phyloP scores from a whole-genome alignment of 108 stramenopile species.

The Skeletonema marinoi region DNA sequence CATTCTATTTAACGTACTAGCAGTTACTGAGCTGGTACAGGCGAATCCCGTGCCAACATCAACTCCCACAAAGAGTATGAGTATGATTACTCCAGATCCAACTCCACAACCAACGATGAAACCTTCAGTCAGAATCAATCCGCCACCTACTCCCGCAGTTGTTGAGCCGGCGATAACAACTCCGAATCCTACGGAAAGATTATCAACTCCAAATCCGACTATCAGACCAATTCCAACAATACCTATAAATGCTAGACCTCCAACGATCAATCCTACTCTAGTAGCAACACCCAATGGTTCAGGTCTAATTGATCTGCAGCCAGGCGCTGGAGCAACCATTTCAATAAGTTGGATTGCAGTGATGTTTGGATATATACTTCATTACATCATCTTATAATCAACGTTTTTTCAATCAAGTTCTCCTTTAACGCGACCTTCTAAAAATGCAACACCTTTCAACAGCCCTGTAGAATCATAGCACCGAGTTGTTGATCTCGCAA shows the following conservation, averaged over 20 bases:
- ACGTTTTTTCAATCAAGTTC: not conserved
- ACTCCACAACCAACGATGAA: not conserved
- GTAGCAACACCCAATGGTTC: not conserved
- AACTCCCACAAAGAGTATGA: not conserved
- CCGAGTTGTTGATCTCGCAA: conserved; percentile 18
- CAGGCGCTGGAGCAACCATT: not conserved
- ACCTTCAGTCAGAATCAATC: not conserved
- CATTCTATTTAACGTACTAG: conserved; percentile 13
- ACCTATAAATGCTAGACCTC: not conserved
- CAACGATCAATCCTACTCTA: not conserved
- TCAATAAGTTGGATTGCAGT: not conserved
- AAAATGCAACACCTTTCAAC: conserved; percentile 28
- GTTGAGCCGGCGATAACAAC: not conserved
- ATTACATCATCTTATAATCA: not conserved
- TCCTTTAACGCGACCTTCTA: conserved; percentile 1
- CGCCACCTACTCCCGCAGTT: not conserved
- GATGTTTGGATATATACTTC: not conserved
- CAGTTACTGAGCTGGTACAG: not conserved
- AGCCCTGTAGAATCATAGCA: conserved; percentile 23
- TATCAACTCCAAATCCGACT: not conserved
- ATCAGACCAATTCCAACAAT: not conserved
- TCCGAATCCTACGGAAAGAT: not conserved
- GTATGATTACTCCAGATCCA: not conserved
- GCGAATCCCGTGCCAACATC: not conserved
- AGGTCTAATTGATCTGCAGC: not conserved